Conservation (phyloP, 2,329 filamentous ascomycete genomes). For the Periconia sp. region DNA sequence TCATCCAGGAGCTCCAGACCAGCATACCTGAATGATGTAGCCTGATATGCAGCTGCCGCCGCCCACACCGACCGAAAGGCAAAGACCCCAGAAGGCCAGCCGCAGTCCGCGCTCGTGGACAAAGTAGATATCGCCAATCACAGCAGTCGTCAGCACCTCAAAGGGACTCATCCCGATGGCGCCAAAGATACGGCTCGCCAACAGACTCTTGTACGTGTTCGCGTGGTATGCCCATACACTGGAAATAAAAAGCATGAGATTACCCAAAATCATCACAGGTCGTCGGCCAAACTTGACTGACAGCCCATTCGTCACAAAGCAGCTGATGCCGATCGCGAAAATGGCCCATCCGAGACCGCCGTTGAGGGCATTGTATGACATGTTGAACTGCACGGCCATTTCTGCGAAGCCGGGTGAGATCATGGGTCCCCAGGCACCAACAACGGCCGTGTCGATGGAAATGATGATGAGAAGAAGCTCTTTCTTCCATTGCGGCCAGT, state of each 20-base stretch:
- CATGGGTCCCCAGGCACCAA: constrained; percentile 30
- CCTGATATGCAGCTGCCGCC: constrained; percentile 24
- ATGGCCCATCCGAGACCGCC: constrained; percentile 26
- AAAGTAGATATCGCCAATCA: constrained; percentile 86
- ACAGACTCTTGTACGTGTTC: constrained; percentile 18
- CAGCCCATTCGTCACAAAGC: constrained; percentile 26
- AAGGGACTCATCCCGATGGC: constrained; percentile 30
- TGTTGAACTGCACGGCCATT: constrained; percentile 25
- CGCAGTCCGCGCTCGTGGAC: constrained; percentile 82
- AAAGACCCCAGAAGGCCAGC: constrained; percentile 66
- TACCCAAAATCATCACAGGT: constrained; percentile 26
- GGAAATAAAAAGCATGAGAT: constrained; percentile 23
- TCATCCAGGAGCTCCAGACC: constrained; percentile 59
- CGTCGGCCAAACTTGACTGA: constrained; percentile 24
- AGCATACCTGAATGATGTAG: constrained; percentile 53
- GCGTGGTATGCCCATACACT: constrained; percentile 28
- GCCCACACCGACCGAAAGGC: constrained; percentile 22
- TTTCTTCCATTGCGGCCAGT: constrained; percentile 32
- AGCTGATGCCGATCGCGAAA: constrained; percentile 26
- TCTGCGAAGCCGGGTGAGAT: constrained; percentile 23
- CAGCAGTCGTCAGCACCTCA: constrained; percentile 54
- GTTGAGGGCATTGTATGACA: constrained; percentile 25
- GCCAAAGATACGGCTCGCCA: constrained; percentile 26
- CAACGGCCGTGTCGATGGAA: constrained; percentile 23
- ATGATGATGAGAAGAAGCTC: constrained; percentile 27